Conservation (phyloP, 176 grass and related monocot species). For the Eleusine coracana region DNA sequence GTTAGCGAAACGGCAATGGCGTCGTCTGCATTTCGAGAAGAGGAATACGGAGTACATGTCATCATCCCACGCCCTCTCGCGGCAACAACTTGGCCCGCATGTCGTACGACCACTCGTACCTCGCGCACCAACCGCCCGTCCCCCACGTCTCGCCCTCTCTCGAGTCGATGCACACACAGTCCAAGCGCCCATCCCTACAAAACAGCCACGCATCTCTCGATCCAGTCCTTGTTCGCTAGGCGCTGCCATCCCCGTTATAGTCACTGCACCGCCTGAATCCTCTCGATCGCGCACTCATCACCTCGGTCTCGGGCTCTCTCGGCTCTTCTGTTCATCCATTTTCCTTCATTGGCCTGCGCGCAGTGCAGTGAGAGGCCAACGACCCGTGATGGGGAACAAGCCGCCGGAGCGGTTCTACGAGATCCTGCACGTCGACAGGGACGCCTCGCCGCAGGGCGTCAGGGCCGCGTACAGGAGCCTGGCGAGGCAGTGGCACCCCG, state of each 20-base stretch:
- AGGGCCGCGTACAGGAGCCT: conserved; percentile 64
- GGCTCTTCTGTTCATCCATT: background rate
- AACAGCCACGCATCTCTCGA: conserved; percentile 45
- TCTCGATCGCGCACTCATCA: conserved; percentile 13
- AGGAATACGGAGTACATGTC: background rate
- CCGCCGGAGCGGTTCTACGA: conserved; percentile 68
- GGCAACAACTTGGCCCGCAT: conserved; percentile 22
- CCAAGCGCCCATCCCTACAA: conserved; percentile 40
- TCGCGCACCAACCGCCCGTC: conserved; percentile 26
- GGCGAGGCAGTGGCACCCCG: conserved; percentile 83
- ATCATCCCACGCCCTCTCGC: background rate
- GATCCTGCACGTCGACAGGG: conserved; percentile 61
- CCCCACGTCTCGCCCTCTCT: conserved; percentile 2
- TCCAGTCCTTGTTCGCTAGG: background rate
- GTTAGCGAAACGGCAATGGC: background rate
- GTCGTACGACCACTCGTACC: conserved; percentile 25
- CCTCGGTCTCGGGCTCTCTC: background rate
- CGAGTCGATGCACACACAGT: background rate
- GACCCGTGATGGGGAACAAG: conserved; percentile 48
- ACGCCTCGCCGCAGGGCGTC: conserved; percentile 68
- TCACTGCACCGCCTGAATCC: conserved; percentile 37
- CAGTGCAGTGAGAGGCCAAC: too few species aligned
- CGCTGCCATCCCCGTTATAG: conserved; percentile 17
- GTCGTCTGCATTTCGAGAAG: background rate
- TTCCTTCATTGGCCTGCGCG: background rate